phyloP scores from a whole-genome alignment of 371 early-diverging fungal genomes.

The Mucor racemosus region DNA sequence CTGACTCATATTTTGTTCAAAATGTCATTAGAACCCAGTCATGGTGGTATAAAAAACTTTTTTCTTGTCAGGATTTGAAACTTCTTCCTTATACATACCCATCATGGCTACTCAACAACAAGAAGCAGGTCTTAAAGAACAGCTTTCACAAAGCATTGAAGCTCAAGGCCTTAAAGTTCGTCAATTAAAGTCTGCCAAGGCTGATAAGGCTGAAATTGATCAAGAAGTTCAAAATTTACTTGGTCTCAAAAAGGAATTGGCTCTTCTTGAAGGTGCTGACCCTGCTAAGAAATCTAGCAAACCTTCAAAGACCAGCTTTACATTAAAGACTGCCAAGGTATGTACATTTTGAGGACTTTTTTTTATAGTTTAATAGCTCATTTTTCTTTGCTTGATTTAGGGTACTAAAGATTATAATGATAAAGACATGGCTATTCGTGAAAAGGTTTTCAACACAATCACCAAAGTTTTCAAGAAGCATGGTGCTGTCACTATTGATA shows the following conservation, averaged over 20 bases:
- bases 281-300: slow-evolving; percentile 35
- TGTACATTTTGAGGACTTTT: not conserved
- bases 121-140: slow-evolving; percentile 35
- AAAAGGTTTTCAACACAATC: slow-evolving; percentile 89
- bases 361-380: not conserved
- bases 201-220: slow-evolving; percentile 61
- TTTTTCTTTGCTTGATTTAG: slow-evolving; percentile 42
- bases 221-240: slow-evolving; percentile 63
- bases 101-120: not conserved
- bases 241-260: slow-evolving; percentile 65
- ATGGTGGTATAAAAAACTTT: slow-evolving; percentile 9
- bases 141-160: slow-evolving; percentile 61
- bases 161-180: slow-evolving; percentile 68
- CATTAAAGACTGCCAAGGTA: slow-evolving; percentile 80
- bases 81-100: not conserved
- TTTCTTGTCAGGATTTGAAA: not conserved
- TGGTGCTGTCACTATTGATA: slow-evolving; percentile 98
- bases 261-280: slow-evolving; percentile 42
- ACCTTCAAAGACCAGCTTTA: slow-evolving; percentile 48
- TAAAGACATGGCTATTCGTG: slow-evolving; percentile 94
- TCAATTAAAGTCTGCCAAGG: slow-evolving; percentile 63
- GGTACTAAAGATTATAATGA: slow-evolving; percentile 97
- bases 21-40: slow-evolving; percentile 5
- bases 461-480: slow-evolving; percentile 91
- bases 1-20: not conserved